phyloP scores from a whole-genome alignment of 768 basidiomycete species.

The Infundibulicybe gibba region DNA sequence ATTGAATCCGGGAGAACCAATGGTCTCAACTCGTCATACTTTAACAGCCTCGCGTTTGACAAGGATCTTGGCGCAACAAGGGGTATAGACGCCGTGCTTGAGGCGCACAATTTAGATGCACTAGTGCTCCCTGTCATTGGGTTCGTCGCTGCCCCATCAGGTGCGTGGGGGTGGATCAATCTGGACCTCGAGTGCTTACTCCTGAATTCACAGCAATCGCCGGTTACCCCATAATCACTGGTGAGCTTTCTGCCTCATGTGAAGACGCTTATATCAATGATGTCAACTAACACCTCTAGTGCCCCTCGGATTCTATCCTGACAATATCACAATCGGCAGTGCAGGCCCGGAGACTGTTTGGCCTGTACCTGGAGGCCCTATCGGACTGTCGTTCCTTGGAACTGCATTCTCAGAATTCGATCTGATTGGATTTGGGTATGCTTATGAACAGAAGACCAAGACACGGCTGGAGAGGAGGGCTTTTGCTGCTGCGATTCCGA shows the following conservation, averaged over 20 bases:
- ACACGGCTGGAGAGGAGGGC: conserved; percentile 46
- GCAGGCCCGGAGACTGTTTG: conserved; percentile 40
- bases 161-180: conserved; percentile 13
- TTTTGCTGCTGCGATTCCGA: conserved; percentile 50
- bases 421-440: conserved; percentile 56
- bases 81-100: conserved; percentile 52
- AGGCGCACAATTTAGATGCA: conserved; percentile 45
- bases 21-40: conserved; percentile 41
- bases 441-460: conserved; percentile 63
- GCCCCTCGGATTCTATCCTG: conserved; percentile 58
- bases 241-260: conserved; percentile 19
- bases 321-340: conserved; percentile 31
- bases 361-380: conserved; percentile 54
- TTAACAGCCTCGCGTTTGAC: conserved; percentile 39
- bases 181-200: conserved; percentile 2
- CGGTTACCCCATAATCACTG: conserved; percentile 66
- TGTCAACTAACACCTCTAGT: conserved; percentile 35
- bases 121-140: conserved; percentile 41
- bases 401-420: conserved; percentile 59
- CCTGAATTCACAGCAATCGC: conserved; percentile 40
- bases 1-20: conserved; percentile 33
- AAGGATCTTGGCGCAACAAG: conserved; percentile 43
- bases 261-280: too few species aligned
- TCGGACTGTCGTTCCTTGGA: conserved; percentile 60
- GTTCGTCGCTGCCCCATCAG: conserved; percentile 31